Percentiles rank a stretch among this genome's conserved stretches.
Evolutionary conservation across 768 basidiomycete genomes (phyloP).

Genomic region (Omphalotus guepiniiformis): DNA sequence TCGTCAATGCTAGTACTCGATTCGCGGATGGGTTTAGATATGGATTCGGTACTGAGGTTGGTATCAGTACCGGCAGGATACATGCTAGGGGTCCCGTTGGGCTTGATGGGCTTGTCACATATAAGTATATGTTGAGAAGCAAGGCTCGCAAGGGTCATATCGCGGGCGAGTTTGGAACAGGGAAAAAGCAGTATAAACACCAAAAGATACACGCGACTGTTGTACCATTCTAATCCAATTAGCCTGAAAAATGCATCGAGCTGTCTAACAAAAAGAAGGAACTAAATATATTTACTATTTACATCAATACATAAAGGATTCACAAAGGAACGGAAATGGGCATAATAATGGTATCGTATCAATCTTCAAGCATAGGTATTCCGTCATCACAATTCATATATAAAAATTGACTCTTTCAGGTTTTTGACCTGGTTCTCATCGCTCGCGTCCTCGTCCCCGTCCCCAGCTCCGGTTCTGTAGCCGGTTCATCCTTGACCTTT

Average conservation of each 20-base stretch:
- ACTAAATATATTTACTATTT: too few species aligned
- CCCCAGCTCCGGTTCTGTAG: constrained; percentile 9
- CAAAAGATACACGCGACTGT: constrained; percentile 35
- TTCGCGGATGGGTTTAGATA: constrained; percentile 97
- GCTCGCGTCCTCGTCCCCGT: constrained; percentile 3
- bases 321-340: too few species aligned
- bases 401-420: not conserved
- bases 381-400: too few species aligned
- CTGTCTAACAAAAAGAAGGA: too few species aligned
- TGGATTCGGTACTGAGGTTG: constrained; percentile 97
- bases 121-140: constrained; percentile 93
- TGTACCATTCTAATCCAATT: constrained; percentile 51
- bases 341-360: too few species aligned
- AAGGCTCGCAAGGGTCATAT: constrained; percentile 70
- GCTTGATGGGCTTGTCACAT: constrained; percentile 87
- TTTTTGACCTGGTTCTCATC: constrained; percentile 11
- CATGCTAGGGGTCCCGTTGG: constrained; percentile 97
- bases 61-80: constrained; percentile 94
- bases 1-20: constrained; percentile 91
- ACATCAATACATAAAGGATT: too few species aligned
- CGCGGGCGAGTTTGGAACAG: constrained; percentile 81
- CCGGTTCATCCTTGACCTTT: constrained; percentile 10
- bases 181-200: constrained; percentile 76
- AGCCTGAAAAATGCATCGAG: too few species aligned
- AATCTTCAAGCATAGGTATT: too few species aligned